phyloP scores from a whole-genome alignment of 1,284 basidiomycete genomes.

The Sanghuangporus weigelae region DNA sequence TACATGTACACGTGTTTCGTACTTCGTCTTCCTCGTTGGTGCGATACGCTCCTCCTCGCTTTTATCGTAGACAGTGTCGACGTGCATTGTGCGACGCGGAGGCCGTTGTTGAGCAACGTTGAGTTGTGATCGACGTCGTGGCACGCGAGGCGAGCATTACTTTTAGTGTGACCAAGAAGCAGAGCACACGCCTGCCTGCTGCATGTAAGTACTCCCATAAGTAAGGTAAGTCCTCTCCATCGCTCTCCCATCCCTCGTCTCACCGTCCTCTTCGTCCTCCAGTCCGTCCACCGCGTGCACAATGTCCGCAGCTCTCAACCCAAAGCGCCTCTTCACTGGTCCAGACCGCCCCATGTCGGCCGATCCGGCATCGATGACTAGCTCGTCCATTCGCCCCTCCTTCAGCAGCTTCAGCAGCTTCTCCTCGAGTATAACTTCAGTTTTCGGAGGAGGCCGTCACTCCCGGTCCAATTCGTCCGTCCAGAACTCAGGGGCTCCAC shows the following conservation, averaged over 20 bases:
- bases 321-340: conserved; percentile 3
- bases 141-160: background rate
- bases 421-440: conserved; percentile 3
- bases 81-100: too few relatives aligned
- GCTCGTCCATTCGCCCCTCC: background rate
- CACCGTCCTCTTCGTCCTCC: background rate
- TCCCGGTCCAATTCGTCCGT: conserved; percentile 4
- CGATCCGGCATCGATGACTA: conserved; percentile 4
- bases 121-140: background rate
- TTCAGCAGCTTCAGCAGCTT: conserved; percentile 1
- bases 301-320: conserved; percentile 9
- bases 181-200: background rate
- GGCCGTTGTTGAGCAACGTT: background rate
- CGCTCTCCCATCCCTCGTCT: background rate
- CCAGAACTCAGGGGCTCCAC: background rate
- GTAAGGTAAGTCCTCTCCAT: conserved; percentile 8
- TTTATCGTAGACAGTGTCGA: background rate
- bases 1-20: background rate
- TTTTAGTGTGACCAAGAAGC: background rate
- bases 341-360: conserved; percentile 11
- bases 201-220: background rate
- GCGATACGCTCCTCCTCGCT: background rate
- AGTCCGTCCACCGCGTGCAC: background rate
- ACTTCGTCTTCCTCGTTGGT: background rate
- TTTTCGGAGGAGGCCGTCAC: background rate